Conservation (phyloP, 805 yeast genomes). For the Candida krabiensis region DNA sequence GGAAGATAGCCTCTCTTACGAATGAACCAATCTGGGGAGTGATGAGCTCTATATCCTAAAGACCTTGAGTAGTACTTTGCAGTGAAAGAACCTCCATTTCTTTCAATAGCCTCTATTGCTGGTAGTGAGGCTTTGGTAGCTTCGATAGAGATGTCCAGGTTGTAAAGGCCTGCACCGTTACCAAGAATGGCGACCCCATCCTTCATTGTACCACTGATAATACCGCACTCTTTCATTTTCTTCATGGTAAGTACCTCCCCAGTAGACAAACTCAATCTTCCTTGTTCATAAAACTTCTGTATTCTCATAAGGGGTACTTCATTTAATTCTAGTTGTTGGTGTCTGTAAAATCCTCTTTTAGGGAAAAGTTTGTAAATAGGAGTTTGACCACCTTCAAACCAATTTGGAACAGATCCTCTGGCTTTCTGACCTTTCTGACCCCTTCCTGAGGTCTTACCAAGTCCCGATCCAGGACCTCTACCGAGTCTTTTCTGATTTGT, state of each 20-base stretch:
- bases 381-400: slow-evolving; percentile 99
- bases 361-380: slow-evolving; percentile 84
- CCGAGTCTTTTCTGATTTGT: slow-evolving; percentile 73
- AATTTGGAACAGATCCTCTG: slow-evolving; percentile 81
- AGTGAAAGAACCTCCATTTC: slow-evolving; percentile 69
- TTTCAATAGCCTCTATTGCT: slow-evolving; percentile 75
- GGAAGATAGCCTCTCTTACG: slow-evolving; percentile 78
- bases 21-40: slow-evolving; percentile 70
- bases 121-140: slow-evolving; percentile 76
- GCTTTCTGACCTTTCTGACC: slow-evolving; percentile 99
- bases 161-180: slow-evolving; percentile 50
- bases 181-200: slow-evolving; percentile 85
- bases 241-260: slow-evolving; percentile 73
- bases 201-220: slow-evolving; percentile 66
- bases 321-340: slow-evolving; percentile 49
- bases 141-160: slow-evolving; percentile 70
- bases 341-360: slow-evolving; percentile 81
- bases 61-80: slow-evolving; percentile 65
- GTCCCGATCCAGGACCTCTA: slow-evolving; percentile 92
- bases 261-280: slow-evolving; percentile 56
- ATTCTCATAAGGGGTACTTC: slow-evolving; percentile 69
- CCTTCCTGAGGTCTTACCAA: slow-evolving; percentile 94
- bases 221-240: slow-evolving; percentile 72
- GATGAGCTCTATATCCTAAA: slow-evolving; percentile 71
- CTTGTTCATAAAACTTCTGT: slow-evolving; percentile 66